Conservation (phyloP, 495 filamentous ascomycete genomes). For the Neurospora sp. region DNA sequence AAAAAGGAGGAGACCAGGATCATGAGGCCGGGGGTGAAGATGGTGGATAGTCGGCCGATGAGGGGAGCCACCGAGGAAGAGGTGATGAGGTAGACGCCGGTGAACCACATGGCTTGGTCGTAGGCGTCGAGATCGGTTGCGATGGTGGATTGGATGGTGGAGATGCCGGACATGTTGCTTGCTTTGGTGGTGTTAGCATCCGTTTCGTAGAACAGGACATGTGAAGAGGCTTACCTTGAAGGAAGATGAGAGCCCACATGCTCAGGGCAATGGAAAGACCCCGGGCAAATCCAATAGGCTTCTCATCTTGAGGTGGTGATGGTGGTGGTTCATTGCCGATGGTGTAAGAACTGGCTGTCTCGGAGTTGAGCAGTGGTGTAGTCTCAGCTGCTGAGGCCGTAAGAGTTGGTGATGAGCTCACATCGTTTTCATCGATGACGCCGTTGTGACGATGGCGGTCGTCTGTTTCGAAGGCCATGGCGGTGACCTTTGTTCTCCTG, state of each 20-base stretch:
- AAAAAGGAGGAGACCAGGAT: slow-evolving; percentile 45
- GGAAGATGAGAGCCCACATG: slow-evolving; percentile 36
- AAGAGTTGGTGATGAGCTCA: slow-evolving; percentile 10
- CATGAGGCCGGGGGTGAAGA: slow-evolving; percentile 56
- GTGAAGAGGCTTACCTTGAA: slow-evolving; percentile 22
- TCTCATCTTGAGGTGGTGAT: not conserved
- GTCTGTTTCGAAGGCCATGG: not conserved
- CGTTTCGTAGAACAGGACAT: not conserved
- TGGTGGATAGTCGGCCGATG: slow-evolving; percentile 52
- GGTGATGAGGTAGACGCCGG: slow-evolving; percentile 61
- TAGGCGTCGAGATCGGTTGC: slow-evolving; percentile 64
- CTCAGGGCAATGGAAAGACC: slow-evolving; percentile 25
- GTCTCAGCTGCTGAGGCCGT: slow-evolving; percentile 21
- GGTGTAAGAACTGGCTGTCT: slow-evolving; percentile 13
- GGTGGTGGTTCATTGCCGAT: slow-evolving; percentile 7
- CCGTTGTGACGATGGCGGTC: not conserved
- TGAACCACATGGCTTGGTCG: slow-evolving; percentile 64
- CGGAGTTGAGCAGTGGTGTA: slow-evolving; percentile 30
- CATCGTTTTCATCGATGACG: not conserved
- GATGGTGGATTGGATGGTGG: slow-evolving; percentile 63
- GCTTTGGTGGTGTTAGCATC: slow-evolving; percentile 26
- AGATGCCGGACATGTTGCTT: slow-evolving; percentile 64
- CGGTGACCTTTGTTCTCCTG: not conserved
- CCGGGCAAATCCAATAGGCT: slow-evolving; percentile 11
- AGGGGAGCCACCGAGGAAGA: slow-evolving; percentile 58